A percentile compares a stretch with the other conserved stretches of the same genome.
Conservation (phyloP, 768 basidiomycete genomes). For the Panaeolus papilionaceus region DNA sequence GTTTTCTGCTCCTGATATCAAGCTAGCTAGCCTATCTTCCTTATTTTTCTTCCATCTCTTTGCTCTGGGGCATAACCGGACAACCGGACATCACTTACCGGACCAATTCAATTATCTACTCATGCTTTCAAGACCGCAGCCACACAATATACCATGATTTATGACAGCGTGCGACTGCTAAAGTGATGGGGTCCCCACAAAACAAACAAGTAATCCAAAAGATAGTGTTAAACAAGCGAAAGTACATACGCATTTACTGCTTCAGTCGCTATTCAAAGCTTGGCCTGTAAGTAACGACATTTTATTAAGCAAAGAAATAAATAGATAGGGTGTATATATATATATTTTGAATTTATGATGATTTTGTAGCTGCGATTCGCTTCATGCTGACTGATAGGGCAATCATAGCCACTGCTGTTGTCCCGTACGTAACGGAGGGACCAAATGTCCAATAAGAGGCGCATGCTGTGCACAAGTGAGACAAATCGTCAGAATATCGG, state of each 20-base stretch:
- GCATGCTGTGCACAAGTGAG: constrained; percentile 59
- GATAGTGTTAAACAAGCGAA: background rate
- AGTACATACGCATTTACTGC: background rate
- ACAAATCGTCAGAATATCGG: constrained; percentile 19
- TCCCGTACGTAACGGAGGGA: constrained; percentile 75
- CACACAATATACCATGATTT: background rate
- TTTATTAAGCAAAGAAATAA: constrained; percentile 11
- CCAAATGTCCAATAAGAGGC: constrained; percentile 91
- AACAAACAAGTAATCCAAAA: background rate
- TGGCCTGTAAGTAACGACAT: constrained; percentile 11
- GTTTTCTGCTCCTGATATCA: background rate
- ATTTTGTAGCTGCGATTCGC: constrained; percentile 46
- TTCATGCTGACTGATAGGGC: constrained; percentile 64
- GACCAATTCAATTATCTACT: background rate
- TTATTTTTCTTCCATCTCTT: background rate
- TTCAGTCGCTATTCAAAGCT: constrained; percentile 2
- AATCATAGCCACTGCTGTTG: constrained; percentile 70
- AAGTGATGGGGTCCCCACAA: background rate
- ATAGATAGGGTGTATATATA: constrained; percentile 14
- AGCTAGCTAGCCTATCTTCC: background rate
- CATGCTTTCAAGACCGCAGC: background rate
- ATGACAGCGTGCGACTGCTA: background rate
- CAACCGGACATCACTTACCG: background rate
- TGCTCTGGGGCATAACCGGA: background rate
- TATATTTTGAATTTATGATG: constrained; percentile 29